phyloP scores from a whole-genome alignment of 345 rosid species.

The Carallia brachiata region DNA sequence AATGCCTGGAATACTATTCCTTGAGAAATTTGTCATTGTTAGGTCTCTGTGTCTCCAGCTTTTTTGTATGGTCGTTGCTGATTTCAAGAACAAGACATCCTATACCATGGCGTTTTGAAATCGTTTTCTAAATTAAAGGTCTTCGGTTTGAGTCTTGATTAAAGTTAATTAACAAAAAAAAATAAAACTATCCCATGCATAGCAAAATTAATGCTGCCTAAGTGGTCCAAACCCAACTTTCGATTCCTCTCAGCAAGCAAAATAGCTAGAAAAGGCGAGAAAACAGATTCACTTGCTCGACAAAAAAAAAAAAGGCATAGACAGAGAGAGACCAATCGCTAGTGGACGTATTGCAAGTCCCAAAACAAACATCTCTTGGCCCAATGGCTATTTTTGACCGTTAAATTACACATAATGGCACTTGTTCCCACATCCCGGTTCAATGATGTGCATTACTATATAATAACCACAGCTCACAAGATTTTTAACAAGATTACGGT shows the following conservation, averaged over 20 bases:
- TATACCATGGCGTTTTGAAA: too few species aligned
- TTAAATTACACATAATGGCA: constrained; percentile 17
- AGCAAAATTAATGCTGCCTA: neutral
- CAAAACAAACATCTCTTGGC: neutral
- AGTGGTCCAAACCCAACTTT: constrained; percentile 4
- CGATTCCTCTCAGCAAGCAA: too few species aligned
- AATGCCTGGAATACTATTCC: neutral
- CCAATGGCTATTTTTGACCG: constrained; percentile 1
- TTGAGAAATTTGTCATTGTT: too few species aligned
- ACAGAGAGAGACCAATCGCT: neutral
- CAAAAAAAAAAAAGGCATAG: neutral
- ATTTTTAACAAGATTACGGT: too few species aligned
- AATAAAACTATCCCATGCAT: too few species aligned
- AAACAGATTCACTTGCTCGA: too few species aligned
- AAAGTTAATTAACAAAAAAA: too few species aligned
- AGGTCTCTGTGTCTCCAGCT: neutral
- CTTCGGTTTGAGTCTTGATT: too few species aligned
- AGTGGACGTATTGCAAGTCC: neutral
- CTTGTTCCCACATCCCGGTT: constrained; percentile 11
- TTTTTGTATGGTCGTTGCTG: constrained; percentile 10
- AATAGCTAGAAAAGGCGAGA: too few species aligned
- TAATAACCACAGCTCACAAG: too few species aligned
- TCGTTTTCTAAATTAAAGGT: too few species aligned
- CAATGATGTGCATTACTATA: neutral
- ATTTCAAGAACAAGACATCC: neutral